phyloP scores from a whole-genome alignment of 192 early-diverging fungal species.

The Gonapodya prolifera region DNA sequence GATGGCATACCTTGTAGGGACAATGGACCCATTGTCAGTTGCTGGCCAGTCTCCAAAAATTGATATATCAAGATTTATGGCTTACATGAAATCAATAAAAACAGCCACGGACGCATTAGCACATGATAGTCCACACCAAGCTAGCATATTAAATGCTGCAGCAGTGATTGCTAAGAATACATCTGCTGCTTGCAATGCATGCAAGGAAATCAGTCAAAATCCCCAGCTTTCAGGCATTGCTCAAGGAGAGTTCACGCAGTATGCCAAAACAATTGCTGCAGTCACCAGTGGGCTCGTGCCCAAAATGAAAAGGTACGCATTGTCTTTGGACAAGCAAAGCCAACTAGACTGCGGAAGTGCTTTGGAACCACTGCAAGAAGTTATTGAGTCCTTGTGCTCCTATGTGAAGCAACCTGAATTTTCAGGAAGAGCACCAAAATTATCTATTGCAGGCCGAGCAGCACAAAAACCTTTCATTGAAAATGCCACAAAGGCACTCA shows the following conservation, averaged over 20 bases:
- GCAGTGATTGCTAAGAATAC: slow-evolving; percentile 32
- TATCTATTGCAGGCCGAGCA: slow-evolving; percentile 16
- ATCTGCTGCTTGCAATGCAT: slow-evolving; percentile 23
- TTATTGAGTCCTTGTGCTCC: background rate
- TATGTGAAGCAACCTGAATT: slow-evolving; percentile 15
- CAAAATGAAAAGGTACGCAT: slow-evolving; percentile 30
- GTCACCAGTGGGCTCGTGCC: slow-evolving; percentile 25
- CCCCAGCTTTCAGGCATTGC: slow-evolving; percentile 7
- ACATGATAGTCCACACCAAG: slow-evolving; percentile 7
- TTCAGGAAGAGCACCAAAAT: slow-evolving; percentile 23
- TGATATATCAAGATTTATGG: slow-evolving; percentile 16
- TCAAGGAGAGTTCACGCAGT: slow-evolving; percentile 25
- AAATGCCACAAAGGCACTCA: background rate
- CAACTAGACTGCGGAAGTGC: background rate
- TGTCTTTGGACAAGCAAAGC: background rate
- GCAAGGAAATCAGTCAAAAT: slow-evolving; percentile 25
- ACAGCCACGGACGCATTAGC: slow-evolving; percentile 22
- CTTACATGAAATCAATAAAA: slow-evolving; percentile 21
- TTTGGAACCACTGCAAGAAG: background rate
- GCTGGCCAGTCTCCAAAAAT: slow-evolving; percentile 21
- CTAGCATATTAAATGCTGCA: slow-evolving; percentile 25
- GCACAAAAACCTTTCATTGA: slow-evolving; percentile 27
- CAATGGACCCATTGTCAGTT: slow-evolving; percentile 24
- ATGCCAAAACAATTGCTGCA: slow-evolving; percentile 29
- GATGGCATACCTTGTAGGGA: slow-evolving; percentile 30